Conservation (phyloP, 768 basidiomycete genomes). For the Rhodotorula toruloides region DNA sequence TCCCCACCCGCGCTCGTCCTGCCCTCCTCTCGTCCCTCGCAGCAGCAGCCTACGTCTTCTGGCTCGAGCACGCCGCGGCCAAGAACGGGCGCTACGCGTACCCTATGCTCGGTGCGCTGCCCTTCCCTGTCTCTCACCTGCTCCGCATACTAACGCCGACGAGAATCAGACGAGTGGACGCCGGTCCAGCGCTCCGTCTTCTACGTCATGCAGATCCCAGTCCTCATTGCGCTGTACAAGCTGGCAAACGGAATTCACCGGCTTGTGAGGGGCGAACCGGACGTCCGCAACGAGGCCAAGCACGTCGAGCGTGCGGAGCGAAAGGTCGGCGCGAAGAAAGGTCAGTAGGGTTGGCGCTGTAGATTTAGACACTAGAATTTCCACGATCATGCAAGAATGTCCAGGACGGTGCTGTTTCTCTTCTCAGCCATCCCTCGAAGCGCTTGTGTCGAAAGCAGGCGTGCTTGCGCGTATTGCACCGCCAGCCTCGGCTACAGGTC, state of each 20-base stretch:
- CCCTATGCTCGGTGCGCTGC: conserved; percentile 33
- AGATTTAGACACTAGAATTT: too few species aligned
- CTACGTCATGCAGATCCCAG: conserved; percentile 27
- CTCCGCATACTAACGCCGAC: neutral
- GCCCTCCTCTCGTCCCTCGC: conserved; percentile 12
- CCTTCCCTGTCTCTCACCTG: too few species aligned
- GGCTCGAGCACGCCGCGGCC: conserved; percentile 36
- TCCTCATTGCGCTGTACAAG: conserved; percentile 32
- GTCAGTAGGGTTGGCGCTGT: too few species aligned
- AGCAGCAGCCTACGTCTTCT: conserved; percentile 13
- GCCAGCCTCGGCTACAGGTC: conserved; percentile 6
- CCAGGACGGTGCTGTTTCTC: too few species aligned
- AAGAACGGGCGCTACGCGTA: conserved; percentile 33
- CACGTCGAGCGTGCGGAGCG: too few species aligned
- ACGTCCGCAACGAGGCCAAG: too few species aligned
- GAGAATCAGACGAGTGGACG: conserved; percentile 7
- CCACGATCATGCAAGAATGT: too few species aligned
- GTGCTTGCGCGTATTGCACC: too few species aligned
- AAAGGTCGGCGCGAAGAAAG: too few species aligned
- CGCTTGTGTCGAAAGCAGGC: too few species aligned
- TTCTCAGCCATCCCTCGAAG: too few species aligned
- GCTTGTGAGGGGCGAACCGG: neutral
- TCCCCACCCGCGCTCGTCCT: conserved; percentile 29
- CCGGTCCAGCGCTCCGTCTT: conserved; percentile 22
- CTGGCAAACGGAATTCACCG: conserved; percentile 23